A percentile compares a stretch with the other conserved stretches of the same genome.
Evolutionary conservation across 2,329 filamentous ascomycete species (phyloP).

Genomic region (Cadophora sp.): DNA sequence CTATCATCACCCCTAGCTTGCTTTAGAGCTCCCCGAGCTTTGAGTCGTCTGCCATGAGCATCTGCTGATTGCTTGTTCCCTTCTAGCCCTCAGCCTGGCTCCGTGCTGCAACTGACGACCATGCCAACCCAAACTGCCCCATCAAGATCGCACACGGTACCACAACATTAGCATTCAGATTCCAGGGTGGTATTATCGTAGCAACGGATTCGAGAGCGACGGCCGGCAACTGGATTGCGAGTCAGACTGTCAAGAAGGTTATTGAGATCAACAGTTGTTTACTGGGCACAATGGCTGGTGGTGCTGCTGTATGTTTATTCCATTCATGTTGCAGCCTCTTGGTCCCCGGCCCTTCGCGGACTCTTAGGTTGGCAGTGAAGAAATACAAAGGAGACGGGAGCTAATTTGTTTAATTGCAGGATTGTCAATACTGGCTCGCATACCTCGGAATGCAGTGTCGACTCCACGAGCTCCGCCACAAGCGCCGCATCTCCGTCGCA

Average conservation of each 20-base stretch:
- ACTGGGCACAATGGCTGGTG: constrained; percentile 97
- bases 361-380: background rate
- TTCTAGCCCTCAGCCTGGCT: constrained; percentile 88
- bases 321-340: background rate
- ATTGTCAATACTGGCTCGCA: constrained; percentile 99
- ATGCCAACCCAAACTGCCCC: constrained; percentile 93
- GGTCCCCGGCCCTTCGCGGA: background rate
- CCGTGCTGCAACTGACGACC: constrained; percentile 95
- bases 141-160: constrained; percentile 99
- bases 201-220: constrained; percentile 97
- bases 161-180: constrained; percentile 96
- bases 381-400: background rate
- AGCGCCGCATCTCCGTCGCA: constrained; percentile 96
- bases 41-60: background rate
- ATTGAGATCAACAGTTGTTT: constrained; percentile 97
- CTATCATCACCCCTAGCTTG: constrained; percentile 18
- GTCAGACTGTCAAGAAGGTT: constrained; percentile 99
- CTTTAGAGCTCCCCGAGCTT: constrained; percentile 28
- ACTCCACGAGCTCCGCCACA: constrained; percentile 98
- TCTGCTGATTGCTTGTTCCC: constrained; percentile 30
- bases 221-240: constrained; percentile 98
- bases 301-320: constrained; percentile 74
- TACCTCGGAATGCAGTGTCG: constrained; percentile 99
- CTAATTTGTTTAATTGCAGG: constrained; percentile 54
- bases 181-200: constrained; percentile 98